These are phyloP conservation scores for Myxozyma vanderwaltii DNA, from an alignment of 805 yeast genomes.

Conservation along the genomic window DNA sequence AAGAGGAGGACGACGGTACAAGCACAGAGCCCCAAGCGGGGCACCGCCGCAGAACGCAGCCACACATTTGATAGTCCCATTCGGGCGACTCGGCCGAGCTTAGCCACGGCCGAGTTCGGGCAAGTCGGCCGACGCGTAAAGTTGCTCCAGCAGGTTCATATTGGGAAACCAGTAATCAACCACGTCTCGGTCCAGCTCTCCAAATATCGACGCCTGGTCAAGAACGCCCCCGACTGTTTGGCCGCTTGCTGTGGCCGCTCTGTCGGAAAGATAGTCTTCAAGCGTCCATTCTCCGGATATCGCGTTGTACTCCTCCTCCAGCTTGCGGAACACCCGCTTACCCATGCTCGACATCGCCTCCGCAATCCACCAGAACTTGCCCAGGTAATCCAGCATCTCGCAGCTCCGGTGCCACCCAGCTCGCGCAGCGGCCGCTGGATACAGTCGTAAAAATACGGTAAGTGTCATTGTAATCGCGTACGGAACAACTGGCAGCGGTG, in stretches of 20 bases:
- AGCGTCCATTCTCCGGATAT: conserved; percentile 13
- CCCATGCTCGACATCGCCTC: conserved; percentile 33
- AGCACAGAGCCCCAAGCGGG: too few species aligned
- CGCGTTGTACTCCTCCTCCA: conserved; percentile 25
- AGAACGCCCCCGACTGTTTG: conserved; percentile 27
- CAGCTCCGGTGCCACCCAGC: conserved; percentile 26
- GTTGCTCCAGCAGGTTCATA: conserved; percentile 19
- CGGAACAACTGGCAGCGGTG: conserved; percentile 43
- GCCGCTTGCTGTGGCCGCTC: conserved; percentile 14
- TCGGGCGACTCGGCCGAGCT: too few species aligned
- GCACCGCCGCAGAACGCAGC: too few species aligned
- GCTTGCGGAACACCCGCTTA: conserved; percentile 24
- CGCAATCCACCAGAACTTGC: conserved; percentile 32
- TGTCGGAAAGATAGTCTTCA: conserved; percentile 21
- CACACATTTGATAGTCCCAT: too few species aligned
- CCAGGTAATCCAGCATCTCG: conserved; percentile 21
- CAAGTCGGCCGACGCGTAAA: conserved; percentile 6
- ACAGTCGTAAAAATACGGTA: conserved; percentile 43
- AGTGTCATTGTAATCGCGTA: conserved; percentile 42
- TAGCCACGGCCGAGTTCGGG: neutral
- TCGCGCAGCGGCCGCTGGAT: conserved; percentile 34
- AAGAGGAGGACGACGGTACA: too few species aligned
- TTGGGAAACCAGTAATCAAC: conserved; percentile 37
- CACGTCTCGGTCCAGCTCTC: conserved; percentile 34
- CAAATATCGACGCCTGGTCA: conserved; percentile 36